Evolutionary conservation across 2,329 filamentous ascomycete species (phyloP).

Genomic region (Talaromyces piceae): DNA sequence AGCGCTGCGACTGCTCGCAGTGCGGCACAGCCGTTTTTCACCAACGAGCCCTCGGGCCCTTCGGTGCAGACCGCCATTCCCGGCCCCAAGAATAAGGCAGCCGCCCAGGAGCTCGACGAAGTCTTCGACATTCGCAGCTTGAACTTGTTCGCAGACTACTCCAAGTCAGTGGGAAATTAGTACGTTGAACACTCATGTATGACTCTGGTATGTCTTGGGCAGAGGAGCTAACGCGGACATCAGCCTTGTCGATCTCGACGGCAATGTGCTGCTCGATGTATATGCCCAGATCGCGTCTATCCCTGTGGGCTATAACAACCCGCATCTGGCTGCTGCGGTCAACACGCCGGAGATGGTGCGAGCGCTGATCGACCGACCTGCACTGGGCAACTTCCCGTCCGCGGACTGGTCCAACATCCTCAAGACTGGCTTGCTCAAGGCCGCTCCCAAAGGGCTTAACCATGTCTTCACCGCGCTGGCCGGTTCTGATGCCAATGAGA

Average conservation of each 20-base stretch:
- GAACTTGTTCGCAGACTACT: conserved; percentile 75
- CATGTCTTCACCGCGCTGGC: conserved; percentile 88
- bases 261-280: conserved; percentile 46
- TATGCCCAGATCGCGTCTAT: conserved; percentile 86
- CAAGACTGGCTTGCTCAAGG: conserved; percentile 70
- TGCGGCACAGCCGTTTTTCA: conserved; percentile 45
- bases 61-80: conserved; percentile 57
- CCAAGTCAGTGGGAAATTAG: conserved; percentile 73
- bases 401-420: conserved; percentile 76
- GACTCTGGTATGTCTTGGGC: background rate
- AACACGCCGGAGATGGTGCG: conserved; percentile 70
- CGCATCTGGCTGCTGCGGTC: conserved; percentile 61
- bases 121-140: conserved; percentile 81
- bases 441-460: conserved; percentile 73
- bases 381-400: conserved; percentile 83
- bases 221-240: background rate
- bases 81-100: conserved; percentile 64
- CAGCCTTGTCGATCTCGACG: conserved; percentile 44
- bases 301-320: conserved; percentile 88
- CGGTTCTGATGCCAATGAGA: conserved; percentile 88
- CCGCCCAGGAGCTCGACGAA: conserved; percentile 62
- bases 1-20: conserved; percentile 28
- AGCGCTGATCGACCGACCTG: conserved; percentile 79
- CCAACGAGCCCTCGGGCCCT: conserved; percentile 52
- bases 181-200: conserved; percentile 21